A percentile compares a stretch with the other conserved stretches of the same genome.
Conservation (phyloP, 345 rosid genomes). For the Cardamine resedifolia region DNA sequence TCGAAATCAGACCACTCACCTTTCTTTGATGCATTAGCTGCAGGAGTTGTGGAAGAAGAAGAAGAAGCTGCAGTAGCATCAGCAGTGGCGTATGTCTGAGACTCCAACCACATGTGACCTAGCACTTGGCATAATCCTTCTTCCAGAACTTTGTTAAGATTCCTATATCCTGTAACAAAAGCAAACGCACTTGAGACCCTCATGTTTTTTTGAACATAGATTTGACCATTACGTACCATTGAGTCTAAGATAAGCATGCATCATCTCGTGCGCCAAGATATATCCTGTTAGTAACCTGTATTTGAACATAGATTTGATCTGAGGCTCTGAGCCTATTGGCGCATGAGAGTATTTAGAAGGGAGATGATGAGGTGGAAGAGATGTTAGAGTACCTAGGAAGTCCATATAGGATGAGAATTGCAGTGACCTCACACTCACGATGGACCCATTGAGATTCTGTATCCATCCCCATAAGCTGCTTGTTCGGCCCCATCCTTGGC, state of each 20-base stretch:
- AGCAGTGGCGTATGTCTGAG: constrained; percentile 40
- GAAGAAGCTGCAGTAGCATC: constrained; percentile 26
- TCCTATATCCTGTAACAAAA: constrained; percentile 56
- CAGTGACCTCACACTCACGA: constrained; percentile 85
- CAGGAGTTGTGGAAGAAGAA: constrained; percentile 24
- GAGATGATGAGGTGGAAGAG: neutral
- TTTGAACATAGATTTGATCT: neutral
- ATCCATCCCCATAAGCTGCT: constrained; percentile 45
- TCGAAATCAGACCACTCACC: constrained; percentile 60
- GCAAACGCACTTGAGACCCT: neutral
- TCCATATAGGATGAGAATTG: constrained; percentile 87
- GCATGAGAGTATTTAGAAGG: neutral
- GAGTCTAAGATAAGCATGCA: constrained; percentile 97
- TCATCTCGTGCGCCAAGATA: constrained; percentile 94
- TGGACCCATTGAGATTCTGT: constrained; percentile 67
- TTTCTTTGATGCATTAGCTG: constrained; percentile 51
- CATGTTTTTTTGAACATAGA: neutral
- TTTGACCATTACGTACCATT: constrained; percentile 46
- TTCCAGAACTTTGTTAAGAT: constrained; percentile 63
- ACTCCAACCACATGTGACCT: constrained; percentile 86
- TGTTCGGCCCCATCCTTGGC: constrained; percentile 54
- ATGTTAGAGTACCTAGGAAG: constrained; percentile 67
- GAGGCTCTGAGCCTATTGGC: neutral
- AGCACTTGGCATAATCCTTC: constrained; percentile 96
- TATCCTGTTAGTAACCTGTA: constrained; percentile 86